Evolutionary conservation across 1,284 basidiomycete genomes (phyloP).

Genomic region (Cystobasidium pallidum): DNA sequence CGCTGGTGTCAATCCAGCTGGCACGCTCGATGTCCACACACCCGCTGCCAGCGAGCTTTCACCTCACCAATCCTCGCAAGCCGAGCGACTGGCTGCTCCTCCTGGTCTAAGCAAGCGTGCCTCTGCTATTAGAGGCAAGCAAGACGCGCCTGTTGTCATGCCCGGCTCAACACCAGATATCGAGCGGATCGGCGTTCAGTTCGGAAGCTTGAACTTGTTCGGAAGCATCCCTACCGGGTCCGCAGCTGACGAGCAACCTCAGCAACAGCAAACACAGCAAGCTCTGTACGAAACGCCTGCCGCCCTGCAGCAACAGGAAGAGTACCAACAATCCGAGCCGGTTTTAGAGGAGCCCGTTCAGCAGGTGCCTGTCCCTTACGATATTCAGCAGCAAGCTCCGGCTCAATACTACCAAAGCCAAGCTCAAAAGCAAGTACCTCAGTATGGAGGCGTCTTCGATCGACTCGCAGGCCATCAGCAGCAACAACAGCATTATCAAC

Average conservation of each 20-base stretch:
- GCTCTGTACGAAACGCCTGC: constrained; percentile 24
- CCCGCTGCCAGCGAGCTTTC: constrained; percentile 30
- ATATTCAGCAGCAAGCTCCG: constrained; percentile 34
- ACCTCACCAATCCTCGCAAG: constrained; percentile 1
- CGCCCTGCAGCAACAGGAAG: constrained; percentile 19
- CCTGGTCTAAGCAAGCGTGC: constrained; percentile 36
- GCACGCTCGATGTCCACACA: constrained; percentile 50
- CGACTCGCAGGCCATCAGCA: constrained; percentile 20
- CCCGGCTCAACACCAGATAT: constrained; percentile 29
- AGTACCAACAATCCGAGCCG: constrained; percentile 4
- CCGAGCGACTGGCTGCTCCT: constrained; percentile 5
- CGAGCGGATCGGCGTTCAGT: constrained; percentile 44
- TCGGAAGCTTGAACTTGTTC: constrained; percentile 41
- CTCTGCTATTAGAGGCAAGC: constrained; percentile 13
- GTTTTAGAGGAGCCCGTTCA: constrained; percentile 5
- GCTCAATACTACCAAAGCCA: constrained; percentile 31
- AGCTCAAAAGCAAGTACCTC: constrained; percentile 16
- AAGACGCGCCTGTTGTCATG: constrained; percentile 43
- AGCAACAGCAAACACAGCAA: constrained; percentile 22
- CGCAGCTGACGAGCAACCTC: constrained; percentile 1
- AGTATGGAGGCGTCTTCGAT: constrained; percentile 19
- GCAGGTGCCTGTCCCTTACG: constrained; percentile 8
- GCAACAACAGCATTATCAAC: constrained; percentile 29
- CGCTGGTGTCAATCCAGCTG: constrained; percentile 48
- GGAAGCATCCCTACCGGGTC: constrained; percentile 15